phyloP scores from a whole-genome alignment of 208 protist genomes.

The Leishmania arabica region DNA sequence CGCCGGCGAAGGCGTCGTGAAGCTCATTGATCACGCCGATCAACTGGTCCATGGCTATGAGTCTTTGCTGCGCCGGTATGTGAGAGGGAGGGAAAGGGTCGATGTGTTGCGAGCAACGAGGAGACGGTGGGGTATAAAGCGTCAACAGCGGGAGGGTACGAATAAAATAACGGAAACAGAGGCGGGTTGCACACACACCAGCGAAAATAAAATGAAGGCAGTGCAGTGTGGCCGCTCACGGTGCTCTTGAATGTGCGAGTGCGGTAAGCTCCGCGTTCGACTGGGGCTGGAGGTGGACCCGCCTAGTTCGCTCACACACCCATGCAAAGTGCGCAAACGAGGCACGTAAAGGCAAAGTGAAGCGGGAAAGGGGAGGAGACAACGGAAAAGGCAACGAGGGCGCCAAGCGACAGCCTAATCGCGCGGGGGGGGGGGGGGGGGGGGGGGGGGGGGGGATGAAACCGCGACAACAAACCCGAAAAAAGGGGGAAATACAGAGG shows the following conservation, averaged over 20 bases:
- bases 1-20: conserved; percentile 94
- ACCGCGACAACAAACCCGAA: not conserved
- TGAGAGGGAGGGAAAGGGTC: not conserved
- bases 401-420: not conserved
- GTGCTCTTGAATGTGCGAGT: no score
- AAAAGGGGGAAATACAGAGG: not conserved
- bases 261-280: not conserved
- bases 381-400: not conserved
- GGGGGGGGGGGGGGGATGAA: not conserved
- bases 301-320: not conserved
- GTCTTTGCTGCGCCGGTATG: not conserved
- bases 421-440: not conserved
- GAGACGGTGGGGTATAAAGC: not conserved
- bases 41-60: conserved; percentile 92
- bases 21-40: conserved; percentile 98
- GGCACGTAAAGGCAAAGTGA: not conserved
- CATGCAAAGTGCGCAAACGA: not conserved
- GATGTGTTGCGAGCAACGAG: not conserved
- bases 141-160: not conserved
- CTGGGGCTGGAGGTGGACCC: not conserved
- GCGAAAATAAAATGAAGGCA: not conserved
- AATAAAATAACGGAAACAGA: not conserved
- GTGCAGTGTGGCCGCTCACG: not conserved
- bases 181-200: not conserved
- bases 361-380: not conserved